phyloP scores from a whole-genome alignment of 306 rosid species.

The Dryas octopetala region DNA sequence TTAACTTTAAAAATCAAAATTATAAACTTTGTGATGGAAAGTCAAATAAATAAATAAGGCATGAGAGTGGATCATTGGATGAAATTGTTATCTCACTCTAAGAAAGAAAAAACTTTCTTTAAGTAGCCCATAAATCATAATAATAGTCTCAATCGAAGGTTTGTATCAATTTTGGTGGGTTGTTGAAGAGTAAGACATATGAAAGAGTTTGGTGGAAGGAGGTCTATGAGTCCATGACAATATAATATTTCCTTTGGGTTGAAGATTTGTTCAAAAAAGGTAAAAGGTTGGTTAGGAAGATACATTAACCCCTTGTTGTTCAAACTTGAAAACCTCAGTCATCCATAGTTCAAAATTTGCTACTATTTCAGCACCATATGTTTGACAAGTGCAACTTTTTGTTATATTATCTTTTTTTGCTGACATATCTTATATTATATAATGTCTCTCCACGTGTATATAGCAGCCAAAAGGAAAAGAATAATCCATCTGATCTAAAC shows the following conservation, averaged over 20 bases:
- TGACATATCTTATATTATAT: background rate
- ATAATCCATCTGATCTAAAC: background rate
- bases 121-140: background rate
- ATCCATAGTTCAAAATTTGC: conserved; percentile 12
- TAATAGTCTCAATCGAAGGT: background rate
- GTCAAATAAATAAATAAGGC: too few species aligned
- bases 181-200: background rate
- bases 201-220: conserved; percentile 36
- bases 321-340: background rate
- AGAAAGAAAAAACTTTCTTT: background rate
- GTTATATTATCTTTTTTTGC: conserved; percentile 6
- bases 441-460: background rate
- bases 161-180: conserved; percentile 14
- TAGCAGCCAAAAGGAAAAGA: background rate
- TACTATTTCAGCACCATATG: background rate
- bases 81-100: too few species aligned
- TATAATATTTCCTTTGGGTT: conserved; percentile 22
- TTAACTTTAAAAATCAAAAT: too few species aligned
- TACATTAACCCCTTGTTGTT: background rate
- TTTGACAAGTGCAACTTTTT: conserved; percentile 6
- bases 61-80: too few species aligned
- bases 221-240: background rate
- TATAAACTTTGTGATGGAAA: too few species aligned
- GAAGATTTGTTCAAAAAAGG: conserved; percentile 27
- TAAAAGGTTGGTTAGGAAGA: conserved; percentile 15